A percentile compares a stretch with the other conserved stretches of the same genome.
Evolutionary conservation across 2,329 filamentous ascomycete species (phyloP).

Genomic region (Didymella pinodella): DNA sequence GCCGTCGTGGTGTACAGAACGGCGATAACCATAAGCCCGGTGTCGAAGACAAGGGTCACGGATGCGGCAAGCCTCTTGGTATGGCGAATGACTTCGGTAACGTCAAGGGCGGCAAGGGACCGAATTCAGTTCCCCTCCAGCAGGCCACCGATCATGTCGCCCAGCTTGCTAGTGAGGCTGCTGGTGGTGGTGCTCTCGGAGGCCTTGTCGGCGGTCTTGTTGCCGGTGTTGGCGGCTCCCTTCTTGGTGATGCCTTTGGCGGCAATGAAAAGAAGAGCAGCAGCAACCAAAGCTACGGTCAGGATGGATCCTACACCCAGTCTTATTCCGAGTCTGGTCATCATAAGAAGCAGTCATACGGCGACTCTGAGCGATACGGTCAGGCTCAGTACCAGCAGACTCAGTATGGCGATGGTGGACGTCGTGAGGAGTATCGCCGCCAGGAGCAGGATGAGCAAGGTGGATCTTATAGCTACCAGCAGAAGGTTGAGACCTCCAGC

Average conservation of each 20-base stretch:
- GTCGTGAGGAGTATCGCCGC: slow-evolving; percentile 67
- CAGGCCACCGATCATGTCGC: slow-evolving; percentile 52
- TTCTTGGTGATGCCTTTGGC: slow-evolving; percentile 69
- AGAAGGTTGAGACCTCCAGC: slow-evolving; percentile 64
- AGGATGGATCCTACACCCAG: slow-evolving; percentile 69
- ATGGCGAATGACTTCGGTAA: slow-evolving; percentile 69
- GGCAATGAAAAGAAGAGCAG: slow-evolving; percentile 63
- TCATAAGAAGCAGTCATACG: slow-evolving; percentile 48
- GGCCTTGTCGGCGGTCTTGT: slow-evolving; percentile 75
- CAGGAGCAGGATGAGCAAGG: slow-evolving; percentile 63
- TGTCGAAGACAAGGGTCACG: slow-evolving; percentile 83
- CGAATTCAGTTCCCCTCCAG: slow-evolving; percentile 45
- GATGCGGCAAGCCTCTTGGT: slow-evolving; percentile 79
- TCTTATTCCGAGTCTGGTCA: slow-evolving; percentile 69
- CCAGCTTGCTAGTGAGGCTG: slow-evolving; percentile 65
- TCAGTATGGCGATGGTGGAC: slow-evolving; percentile 64
- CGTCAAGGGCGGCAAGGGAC: slow-evolving; percentile 52
- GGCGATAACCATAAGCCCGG: slow-evolving; percentile 88
- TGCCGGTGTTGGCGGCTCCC: slow-evolving; percentile 63
- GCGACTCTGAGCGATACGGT: slow-evolving; percentile 61
- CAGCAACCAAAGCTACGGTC: slow-evolving; percentile 61
- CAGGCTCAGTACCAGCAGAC: slow-evolving; percentile 69
- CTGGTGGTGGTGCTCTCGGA: slow-evolving; percentile 71
- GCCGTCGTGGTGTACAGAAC: slow-evolving; percentile 76
- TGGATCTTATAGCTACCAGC: slow-evolving; percentile 64